A percentile compares a stretch with the other conserved stretches of the same genome.
Evolutionary conservation across 305 asterid genomes (phyloP).

Genomic region (Fraxinus platypoda): DNA sequence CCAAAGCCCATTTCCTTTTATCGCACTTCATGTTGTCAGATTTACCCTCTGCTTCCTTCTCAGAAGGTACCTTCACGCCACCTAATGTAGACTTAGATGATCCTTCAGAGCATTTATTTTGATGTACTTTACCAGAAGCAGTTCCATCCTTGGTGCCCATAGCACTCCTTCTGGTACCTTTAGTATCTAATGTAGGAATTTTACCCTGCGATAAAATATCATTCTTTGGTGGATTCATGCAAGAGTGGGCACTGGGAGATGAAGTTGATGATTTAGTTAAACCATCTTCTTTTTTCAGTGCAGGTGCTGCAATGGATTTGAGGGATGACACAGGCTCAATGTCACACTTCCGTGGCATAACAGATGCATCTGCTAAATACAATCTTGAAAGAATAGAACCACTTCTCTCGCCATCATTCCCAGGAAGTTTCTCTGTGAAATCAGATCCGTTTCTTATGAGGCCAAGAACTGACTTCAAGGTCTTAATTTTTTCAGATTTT

Average conservation of each 20-base stretch:
- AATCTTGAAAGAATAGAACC: conserved; percentile 80
- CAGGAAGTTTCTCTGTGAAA: conserved; percentile 33
- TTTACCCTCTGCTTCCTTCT: conserved; percentile 43
- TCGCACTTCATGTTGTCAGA: conserved; percentile 56
- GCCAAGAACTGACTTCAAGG: conserved; percentile 82
- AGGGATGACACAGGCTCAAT: conserved; percentile 60
- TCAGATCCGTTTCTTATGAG: conserved; percentile 61
- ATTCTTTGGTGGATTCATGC: conserved; percentile 32
- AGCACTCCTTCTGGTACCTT: conserved; percentile 38
- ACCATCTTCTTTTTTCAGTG: conserved; percentile 38
- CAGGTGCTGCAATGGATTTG: conserved; percentile 31
- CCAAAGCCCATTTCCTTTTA: conserved; percentile 94
- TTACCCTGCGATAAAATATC: conserved; percentile 22
- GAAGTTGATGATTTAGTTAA: conserved; percentile 27
- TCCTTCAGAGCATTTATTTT: conserved; percentile 37
- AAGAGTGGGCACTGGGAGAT: conserved; percentile 28
- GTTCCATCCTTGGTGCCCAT: conserved; percentile 44
- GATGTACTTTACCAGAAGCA: conserved; percentile 38
- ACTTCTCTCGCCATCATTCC: conserved; percentile 47
- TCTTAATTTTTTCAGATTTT: conserved; percentile 81
- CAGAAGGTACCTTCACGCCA: conserved; percentile 37
- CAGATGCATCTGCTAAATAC: conserved; percentile 88
- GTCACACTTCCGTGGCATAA: conserved; percentile 80
- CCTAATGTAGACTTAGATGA: conserved; percentile 31
- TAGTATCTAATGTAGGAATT: conserved; percentile 37